Conservation (phyloP, 345 rosid species). For the Lenwebbia sp. region DNA sequence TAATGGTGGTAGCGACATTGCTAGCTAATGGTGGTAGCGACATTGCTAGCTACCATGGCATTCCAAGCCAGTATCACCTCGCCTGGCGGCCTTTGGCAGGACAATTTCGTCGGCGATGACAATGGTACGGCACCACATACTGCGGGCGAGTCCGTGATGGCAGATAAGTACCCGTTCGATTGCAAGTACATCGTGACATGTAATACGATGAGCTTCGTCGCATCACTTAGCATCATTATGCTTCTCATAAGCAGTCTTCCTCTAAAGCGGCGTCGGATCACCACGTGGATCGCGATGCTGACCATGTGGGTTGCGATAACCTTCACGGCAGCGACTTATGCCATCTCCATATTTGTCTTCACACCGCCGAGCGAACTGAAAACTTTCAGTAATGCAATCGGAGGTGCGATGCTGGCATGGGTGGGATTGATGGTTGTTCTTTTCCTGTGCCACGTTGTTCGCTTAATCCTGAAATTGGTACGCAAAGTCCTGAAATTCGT, state of each 20-base stretch:
- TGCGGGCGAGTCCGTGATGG: not conserved
- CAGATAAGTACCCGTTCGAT: not conserved
- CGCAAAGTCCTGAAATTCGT: not conserved
- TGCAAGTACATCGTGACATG: not conserved
- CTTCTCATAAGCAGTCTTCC: slow-evolving; percentile 2
- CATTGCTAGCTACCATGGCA: not conserved
- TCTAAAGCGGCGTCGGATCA: not conserved
- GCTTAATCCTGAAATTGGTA: not conserved
- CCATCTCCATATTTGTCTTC: not conserved
- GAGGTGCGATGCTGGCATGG: not conserved
- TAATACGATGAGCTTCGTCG: not conserved
- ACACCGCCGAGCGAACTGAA: not conserved
- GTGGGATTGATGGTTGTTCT: not conserved
- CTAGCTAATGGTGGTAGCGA: not conserved
- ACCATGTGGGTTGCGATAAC: not conserved
- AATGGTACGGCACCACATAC: not conserved
- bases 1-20: too few species aligned
- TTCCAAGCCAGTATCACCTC: not conserved
- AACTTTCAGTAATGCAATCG: not conserved
- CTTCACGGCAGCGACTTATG: not conserved
- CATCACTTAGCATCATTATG: slow-evolving; percentile 3
- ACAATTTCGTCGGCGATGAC: too few species aligned
- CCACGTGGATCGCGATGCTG: not conserved
- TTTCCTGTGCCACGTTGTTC: not conserved
- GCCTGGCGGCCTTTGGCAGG: too few species aligned